Conservation (phyloP, 2,329 filamentous ascomycete species). For the Purpureocillium lavendulum region DNA sequence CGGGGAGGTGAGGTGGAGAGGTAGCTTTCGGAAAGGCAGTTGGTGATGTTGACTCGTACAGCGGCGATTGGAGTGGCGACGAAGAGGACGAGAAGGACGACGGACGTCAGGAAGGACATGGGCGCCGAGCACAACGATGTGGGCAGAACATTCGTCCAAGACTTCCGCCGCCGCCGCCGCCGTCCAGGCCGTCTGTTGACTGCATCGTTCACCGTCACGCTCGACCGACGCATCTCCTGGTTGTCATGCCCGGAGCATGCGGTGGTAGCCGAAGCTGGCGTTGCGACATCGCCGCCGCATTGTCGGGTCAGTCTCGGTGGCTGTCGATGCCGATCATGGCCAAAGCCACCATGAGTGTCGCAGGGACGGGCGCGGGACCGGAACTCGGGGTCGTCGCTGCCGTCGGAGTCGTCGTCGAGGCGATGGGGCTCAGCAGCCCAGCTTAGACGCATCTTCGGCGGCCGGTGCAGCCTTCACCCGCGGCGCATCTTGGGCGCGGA, state of each 20-base stretch:
- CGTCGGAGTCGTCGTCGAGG: neutral
- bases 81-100: conserved; percentile 29
- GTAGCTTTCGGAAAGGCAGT: conserved; percentile 64
- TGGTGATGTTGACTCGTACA: conserved; percentile 69
- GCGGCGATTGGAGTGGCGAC: conserved; percentile 41
- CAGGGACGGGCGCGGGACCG: too few relatives aligned
- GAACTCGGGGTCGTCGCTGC: too few relatives aligned
- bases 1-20: conserved; percentile 45
- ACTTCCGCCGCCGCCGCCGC: neutral
- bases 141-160: conserved; percentile 2
- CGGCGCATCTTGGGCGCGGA: conserved; percentile 12
- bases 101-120: conserved; percentile 7
- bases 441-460: conserved; percentile 6
- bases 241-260: too few relatives aligned
- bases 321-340: too few relatives aligned
- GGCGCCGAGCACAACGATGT: neutral
- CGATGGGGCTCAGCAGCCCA: conserved; percentile 7
- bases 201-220: too few relatives aligned
- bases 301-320: too few relatives aligned
- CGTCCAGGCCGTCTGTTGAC: too few relatives aligned
- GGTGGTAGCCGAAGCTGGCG: too few relatives aligned
- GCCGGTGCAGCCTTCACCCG: conserved; percentile 10
- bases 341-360: too few relatives aligned
- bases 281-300: too few relatives aligned
- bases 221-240: too few relatives aligned